Evolutionary conservation across 2,329 filamentous ascomycete species (phyloP).

Genomic region (Stagonosporopsis cucurbitacearum): DNA sequence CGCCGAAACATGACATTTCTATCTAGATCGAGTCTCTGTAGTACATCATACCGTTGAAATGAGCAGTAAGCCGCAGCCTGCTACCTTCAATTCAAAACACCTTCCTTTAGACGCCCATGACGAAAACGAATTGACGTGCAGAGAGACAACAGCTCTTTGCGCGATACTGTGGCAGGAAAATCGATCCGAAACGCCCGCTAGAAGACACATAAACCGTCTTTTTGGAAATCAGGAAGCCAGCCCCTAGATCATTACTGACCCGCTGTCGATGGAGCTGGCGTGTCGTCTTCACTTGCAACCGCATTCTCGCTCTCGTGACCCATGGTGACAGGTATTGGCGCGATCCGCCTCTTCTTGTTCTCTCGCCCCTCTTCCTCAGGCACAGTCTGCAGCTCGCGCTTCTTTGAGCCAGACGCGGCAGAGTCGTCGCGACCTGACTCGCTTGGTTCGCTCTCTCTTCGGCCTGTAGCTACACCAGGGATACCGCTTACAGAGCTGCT

Average conservation of each 20-base stretch:
- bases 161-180: neutral
- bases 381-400: conserved; percentile 48
- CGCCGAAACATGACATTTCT: neutral
- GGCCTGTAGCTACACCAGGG: conserved; percentile 34
- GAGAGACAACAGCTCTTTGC: conserved; percentile 1
- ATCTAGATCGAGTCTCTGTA: neutral
- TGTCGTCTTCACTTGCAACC: conserved; percentile 42
- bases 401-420: conserved; percentile 30
- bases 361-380: conserved; percentile 47
- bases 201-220: neutral
- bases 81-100: neutral
- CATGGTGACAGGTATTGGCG: conserved; percentile 52
- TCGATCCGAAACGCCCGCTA: conserved; percentile 12
- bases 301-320: conserved; percentile 33
- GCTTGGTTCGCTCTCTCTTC: conserved; percentile 44
- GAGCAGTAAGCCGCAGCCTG: neutral
- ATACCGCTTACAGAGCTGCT: conserved; percentile 61
- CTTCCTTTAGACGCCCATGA: neutral
- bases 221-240: neutral
- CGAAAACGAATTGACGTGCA: neutral
- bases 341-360: conserved; percentile 55
- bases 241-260: neutral
- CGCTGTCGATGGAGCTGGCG: conserved; percentile 15
- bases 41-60: neutral
- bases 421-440: conserved; percentile 47